Conservation (phyloP, 306 rosid genomes). For the Dryas octopetala region DNA sequence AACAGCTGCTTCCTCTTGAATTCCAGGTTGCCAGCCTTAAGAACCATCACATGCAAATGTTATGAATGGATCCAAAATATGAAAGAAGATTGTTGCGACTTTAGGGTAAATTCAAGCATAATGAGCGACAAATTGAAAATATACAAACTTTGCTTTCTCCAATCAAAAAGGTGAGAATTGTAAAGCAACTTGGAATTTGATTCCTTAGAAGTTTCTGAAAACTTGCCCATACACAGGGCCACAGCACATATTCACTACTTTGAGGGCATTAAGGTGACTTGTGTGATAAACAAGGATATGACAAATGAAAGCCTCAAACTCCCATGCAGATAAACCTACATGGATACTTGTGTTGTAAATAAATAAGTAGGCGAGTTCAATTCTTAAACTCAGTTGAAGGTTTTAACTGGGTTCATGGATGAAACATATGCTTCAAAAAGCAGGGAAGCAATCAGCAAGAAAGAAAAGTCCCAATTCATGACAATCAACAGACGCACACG, state of each 20-base stretch:
- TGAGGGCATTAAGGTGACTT: neutral
- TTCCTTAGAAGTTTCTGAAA: neutral
- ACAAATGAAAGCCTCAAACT: neutral
- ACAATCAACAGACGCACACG: too few relatives aligned
- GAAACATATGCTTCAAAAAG: too few relatives aligned
- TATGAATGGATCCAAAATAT: constrained; percentile 22
- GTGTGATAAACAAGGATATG: too few relatives aligned
- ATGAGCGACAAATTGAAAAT: neutral
- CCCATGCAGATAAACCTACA: neutral
- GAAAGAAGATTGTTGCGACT: neutral
- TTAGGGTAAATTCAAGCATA: neutral
- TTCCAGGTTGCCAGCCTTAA: constrained; percentile 95
- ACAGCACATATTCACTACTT: neutral
- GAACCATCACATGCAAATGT: constrained; percentile 29
- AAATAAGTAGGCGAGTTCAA: neutral
- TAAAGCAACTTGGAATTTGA: neutral
- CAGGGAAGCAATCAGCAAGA: too few relatives aligned
- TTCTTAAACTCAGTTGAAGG: neutral
- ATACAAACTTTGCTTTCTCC: neutral
- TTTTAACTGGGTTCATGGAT: neutral
- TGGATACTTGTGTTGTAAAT: neutral
- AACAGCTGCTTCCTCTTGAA: constrained; percentile 67
- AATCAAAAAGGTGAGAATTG: neutral
- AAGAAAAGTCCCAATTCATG: too few relatives aligned
- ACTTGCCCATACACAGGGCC: neutral